These are phyloP conservation scores for Phytopythium chamaehyphon DNA, from an alignment of 352 stramenopile species.

Conservation along the genomic window DNA sequence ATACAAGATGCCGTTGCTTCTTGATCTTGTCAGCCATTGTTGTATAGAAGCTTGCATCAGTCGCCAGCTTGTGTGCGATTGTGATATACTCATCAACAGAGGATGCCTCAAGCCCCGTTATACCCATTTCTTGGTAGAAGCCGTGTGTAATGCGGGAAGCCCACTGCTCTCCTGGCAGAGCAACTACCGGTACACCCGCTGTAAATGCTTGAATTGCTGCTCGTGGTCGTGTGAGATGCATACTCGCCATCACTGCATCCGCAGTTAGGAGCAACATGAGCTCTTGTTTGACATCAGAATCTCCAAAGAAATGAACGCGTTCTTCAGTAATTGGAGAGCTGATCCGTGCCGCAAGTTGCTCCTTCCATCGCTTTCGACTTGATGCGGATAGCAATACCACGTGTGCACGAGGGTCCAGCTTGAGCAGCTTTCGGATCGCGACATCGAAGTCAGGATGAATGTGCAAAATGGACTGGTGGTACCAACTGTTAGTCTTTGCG, in stretches of 20 bases:
- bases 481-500: neutral
- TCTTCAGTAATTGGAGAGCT: constrained; percentile 12
- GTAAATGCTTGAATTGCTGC: constrained; percentile 56
- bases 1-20: constrained; percentile 30
- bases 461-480: constrained; percentile 61
- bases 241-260: constrained; percentile 54
- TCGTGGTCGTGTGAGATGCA: constrained; percentile 47
- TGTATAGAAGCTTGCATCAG: constrained; percentile 34
- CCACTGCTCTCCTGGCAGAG: constrained; percentile 54
- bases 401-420: constrained; percentile 39
- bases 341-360: constrained; percentile 42
- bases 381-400: constrained; percentile 58
- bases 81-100: constrained; percentile 46
- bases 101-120: constrained; percentile 43
- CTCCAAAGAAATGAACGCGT: constrained; percentile 56
- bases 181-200: constrained; percentile 59
- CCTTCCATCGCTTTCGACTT: constrained; percentile 51
- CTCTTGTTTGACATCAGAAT: constrained; percentile 55
- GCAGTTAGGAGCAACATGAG: constrained; percentile 41
- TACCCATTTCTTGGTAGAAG: constrained; percentile 65
- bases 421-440: constrained; percentile 39
- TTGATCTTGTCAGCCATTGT: constrained; percentile 43
- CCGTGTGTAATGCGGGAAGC: constrained; percentile 53
- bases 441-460: constrained; percentile 72
- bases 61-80: constrained; percentile 49